These are phyloP conservation scores for Actinomortierella ambigua DNA, from an alignment of 371 early-diverging fungal species.

Conservation along the genomic window DNA sequence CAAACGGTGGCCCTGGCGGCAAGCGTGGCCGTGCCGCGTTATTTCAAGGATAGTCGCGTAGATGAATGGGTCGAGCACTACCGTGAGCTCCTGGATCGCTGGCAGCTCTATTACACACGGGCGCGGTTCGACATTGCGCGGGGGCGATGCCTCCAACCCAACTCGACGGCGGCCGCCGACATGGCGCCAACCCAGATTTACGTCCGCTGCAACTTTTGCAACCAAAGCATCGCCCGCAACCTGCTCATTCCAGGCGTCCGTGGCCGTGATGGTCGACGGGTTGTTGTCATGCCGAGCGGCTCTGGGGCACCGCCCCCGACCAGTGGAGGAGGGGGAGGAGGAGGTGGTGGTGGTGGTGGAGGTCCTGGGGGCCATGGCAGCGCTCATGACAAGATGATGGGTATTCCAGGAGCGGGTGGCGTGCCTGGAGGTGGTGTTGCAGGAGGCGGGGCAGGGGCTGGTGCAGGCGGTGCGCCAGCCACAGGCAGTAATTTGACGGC, in stretches of 20 bases:
- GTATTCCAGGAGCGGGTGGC: constrained; percentile 12
- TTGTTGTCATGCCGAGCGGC: constrained; percentile 45
- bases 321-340: constrained; percentile 34
- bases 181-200: constrained; percentile 82
- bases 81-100: constrained; percentile 85
- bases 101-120: constrained; percentile 84
- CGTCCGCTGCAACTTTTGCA: constrained; percentile 90
- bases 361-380: constrained; percentile 24
- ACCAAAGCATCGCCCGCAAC: constrained; percentile 75
- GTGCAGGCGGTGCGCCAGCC: constrained; percentile 12
- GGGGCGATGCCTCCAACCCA: constrained; percentile 59
- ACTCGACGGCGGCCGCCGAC: constrained; percentile 53
- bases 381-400: constrained; percentile 8
- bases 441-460: constrained; percentile 22
- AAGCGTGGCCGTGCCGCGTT: constrained; percentile 62
- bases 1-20: constrained; percentile 85
- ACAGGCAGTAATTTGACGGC: constrained; percentile 9
- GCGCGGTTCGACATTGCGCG: constrained; percentile 90
- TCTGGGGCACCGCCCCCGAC: constrained; percentile 4
- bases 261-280: constrained; percentile 60
- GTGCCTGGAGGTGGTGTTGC: constrained; percentile 10
- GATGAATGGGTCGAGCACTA: constrained; percentile 90
- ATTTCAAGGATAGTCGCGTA: constrained; percentile 67
- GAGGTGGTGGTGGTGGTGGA: constrained; percentile 19
- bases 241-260: constrained; percentile 57